Percentiles rank a stretch among this genome's conserved stretches.
These are phyloP conservation scores for Amyloporia xantha DNA, from an alignment of 768 basidiomycete genomes.

Conservation along the genomic window DNA sequence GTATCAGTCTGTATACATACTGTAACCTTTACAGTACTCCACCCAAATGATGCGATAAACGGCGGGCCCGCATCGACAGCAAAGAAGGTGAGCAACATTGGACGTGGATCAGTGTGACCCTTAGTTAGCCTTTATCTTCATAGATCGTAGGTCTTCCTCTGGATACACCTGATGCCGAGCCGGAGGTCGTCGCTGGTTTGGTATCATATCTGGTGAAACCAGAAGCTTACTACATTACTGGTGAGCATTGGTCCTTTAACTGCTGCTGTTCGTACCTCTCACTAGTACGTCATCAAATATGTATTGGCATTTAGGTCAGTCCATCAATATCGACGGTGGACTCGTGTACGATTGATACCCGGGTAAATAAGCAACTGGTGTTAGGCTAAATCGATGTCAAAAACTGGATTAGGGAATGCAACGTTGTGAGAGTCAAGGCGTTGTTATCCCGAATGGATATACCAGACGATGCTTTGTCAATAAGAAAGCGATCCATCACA, in stretches of 20 bases:
- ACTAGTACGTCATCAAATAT: background rate
- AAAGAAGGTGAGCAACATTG: conserved; percentile 6
- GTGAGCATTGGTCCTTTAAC: conserved; percentile 1
- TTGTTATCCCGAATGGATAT: no score
- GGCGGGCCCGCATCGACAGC: conserved; percentile 10
- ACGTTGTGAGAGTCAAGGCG: no score
- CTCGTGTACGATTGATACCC: conserved; percentile 1
- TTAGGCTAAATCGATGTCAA: no score
- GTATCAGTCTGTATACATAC: conserved; percentile 4
- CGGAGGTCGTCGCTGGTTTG: conserved; percentile 12
- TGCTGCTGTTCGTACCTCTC: no score
- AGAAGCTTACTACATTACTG: conserved; percentile 14
- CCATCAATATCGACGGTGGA: conserved; percentile 3
- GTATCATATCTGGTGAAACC: conserved; percentile 18
- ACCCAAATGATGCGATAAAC: conserved; percentile 10
- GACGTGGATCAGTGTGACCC: background rate
- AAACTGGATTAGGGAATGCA: no score
- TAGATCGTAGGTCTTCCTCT: conserved; percentile 8
- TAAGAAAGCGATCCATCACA: no score
- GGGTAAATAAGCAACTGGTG: no score
- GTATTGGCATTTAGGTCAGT: background rate
- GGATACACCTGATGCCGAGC: conserved; percentile 1
- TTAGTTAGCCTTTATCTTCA: background rate
- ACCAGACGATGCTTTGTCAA: no score
- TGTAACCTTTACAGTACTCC: conserved; percentile 10